Percentiles rank a stretch among this genome's conserved stretches.
Conservation (phyloP, 2,329 filamentous ascomycete genomes). For the Verticillium zaregamsianum region DNA sequence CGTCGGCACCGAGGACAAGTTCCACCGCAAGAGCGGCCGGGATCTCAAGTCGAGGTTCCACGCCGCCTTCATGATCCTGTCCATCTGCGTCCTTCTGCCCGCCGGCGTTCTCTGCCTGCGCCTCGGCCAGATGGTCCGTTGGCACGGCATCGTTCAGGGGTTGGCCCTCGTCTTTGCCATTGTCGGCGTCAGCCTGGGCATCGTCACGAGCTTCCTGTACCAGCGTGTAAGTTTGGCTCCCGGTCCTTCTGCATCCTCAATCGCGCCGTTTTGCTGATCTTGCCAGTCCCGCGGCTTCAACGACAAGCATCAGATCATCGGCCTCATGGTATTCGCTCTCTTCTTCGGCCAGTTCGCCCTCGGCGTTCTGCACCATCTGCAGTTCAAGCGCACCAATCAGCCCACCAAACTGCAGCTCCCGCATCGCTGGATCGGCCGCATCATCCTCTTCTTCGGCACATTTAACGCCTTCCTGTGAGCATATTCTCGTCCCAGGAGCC, state of each 20-base stretch:
- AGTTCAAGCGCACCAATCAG: conserved; percentile 44
- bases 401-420: conserved; percentile 46
- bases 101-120: conserved; percentile 50
- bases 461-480: conserved; percentile 54
- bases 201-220: conserved; percentile 48
- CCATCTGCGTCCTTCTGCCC: conserved; percentile 52
- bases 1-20: conserved; percentile 26
- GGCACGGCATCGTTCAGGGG: conserved; percentile 51
- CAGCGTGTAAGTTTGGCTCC: conserved; percentile 43
- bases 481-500: neutral
- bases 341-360: conserved; percentile 49
- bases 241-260: too few relatives aligned
- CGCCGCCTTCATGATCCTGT: conserved; percentile 49
- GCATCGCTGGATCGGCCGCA: conserved; percentile 55
- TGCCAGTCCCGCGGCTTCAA: conserved; percentile 47
- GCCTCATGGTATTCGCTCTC: conserved; percentile 47
- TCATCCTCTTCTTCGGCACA: conserved; percentile 48
- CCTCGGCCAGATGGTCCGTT: conserved; percentile 45
- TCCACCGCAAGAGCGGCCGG: conserved; percentile 19
- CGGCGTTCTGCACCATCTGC: conserved; percentile 51
- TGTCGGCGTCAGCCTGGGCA: conserved; percentile 46
- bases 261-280: neutral
- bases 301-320: conserved; percentile 54
- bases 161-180: conserved; percentile 44
- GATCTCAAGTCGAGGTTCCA: conserved; percentile 40